Conservation (phyloP, 345 rosid species). For the Bruguiera parviflora region DNA sequence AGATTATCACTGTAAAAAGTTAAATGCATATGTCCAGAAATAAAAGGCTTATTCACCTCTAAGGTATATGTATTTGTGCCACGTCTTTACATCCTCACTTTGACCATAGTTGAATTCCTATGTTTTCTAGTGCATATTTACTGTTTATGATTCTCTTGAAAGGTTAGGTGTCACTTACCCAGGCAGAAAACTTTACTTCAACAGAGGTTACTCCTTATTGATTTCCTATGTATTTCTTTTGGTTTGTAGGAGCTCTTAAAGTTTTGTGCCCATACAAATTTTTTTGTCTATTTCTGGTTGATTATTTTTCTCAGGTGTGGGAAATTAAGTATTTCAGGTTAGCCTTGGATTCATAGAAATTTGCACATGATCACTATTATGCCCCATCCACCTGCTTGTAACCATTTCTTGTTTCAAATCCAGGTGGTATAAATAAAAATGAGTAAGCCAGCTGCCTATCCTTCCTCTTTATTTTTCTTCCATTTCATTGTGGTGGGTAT, state of each 20-base stretch:
- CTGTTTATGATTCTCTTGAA: background rate
- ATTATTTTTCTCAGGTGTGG: conserved; percentile 1
- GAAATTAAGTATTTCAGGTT: background rate
- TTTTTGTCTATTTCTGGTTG: background rate
- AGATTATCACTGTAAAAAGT: background rate
- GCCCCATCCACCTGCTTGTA: background rate
- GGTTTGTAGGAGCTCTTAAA: background rate
- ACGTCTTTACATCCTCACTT: background rate
- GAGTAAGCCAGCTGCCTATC: background rate
- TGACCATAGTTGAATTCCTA: conserved; percentile 3
- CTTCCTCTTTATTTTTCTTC: background rate
- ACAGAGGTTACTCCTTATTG: background rate
- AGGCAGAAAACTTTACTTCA: too few relatives aligned
- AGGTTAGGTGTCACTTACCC: background rate
- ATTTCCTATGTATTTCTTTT: conserved; percentile 4
- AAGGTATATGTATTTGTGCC: background rate
- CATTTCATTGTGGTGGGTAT: background rate
- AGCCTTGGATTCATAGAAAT: background rate
- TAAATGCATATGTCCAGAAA: background rate
- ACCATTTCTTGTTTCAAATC: background rate
- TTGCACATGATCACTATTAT: background rate
- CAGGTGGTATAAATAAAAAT: background rate
- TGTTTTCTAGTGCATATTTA: conserved; percentile 5
- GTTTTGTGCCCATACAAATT: background rate
- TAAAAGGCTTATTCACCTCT: background rate